phyloP scores from a whole-genome alignment of 164 flowering plant genomes.

The Aristolochia fimbriata region DNA sequence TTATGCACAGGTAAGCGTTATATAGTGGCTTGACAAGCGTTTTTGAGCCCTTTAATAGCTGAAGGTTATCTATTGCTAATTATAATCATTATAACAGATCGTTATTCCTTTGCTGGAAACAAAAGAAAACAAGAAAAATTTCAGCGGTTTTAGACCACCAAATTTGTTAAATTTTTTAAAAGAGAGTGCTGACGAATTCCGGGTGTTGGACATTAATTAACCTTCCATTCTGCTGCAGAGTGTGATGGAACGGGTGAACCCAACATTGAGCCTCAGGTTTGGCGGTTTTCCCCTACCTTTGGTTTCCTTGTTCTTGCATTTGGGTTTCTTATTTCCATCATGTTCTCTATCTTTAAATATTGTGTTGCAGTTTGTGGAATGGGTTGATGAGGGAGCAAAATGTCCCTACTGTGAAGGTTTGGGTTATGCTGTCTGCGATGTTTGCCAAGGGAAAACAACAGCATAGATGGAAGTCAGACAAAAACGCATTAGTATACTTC shows the following conservation, averaged over 20 bases:
- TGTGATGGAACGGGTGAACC: conserved; percentile 97
- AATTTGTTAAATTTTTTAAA: no score
- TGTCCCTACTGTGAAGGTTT: conserved; percentile 91
- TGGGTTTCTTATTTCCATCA: neutral
- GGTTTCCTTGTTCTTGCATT: neutral
- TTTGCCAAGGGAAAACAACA: conserved; percentile 42
- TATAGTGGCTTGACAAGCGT: no score
- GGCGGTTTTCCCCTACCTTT: neutral
- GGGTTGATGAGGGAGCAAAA: conserved; percentile 68
- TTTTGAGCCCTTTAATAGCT: no score
- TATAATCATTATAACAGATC: no score
- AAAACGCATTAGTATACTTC: neutral
- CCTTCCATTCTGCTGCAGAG: conserved; percentile 35
- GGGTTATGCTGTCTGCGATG: conserved; percentile 62
- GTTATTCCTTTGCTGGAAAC: no score
- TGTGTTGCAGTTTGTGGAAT: conserved; percentile 80
- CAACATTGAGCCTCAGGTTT: conserved; percentile 79
- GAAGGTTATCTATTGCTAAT: no score
- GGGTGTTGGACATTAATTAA: no score
- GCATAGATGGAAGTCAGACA: neutral
- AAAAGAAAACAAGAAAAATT: no score
- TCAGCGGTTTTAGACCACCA: no score
- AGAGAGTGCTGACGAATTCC: no score
- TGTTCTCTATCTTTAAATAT: neutral
- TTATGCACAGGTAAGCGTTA: conserved; percentile 49